Evolutionary conservation across 208 protist genomes (phyloP).

Genomic region (Angomonas deanei): DNA sequence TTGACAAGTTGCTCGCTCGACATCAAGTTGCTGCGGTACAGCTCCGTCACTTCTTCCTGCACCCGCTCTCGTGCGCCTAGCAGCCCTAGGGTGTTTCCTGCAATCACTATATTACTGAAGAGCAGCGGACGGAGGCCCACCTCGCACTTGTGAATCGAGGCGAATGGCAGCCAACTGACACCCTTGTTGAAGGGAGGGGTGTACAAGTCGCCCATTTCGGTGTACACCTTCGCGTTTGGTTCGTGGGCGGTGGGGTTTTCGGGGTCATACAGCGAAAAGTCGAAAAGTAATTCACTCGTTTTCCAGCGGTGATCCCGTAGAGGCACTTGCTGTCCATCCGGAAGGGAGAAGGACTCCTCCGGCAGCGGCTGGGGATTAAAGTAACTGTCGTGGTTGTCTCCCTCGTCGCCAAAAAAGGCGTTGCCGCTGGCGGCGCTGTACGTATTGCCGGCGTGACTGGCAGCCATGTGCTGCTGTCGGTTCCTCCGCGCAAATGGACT

Average conservation of each 20-base stretch:
- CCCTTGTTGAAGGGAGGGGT: constrained; percentile 80
- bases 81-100: constrained; percentile 89
- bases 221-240: constrained; percentile 67
- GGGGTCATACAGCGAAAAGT: constrained; percentile 55
- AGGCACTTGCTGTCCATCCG: constrained; percentile 84
- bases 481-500: constrained; percentile 5
- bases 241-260: constrained; percentile 36
- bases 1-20: constrained; percentile 37
- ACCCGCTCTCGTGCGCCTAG: constrained; percentile 75
- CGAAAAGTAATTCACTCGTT: constrained; percentile 81
- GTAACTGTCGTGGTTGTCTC: neutral
- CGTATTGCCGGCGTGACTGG: neutral
- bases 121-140: constrained; percentile 82
- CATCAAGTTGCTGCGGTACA: constrained; percentile 81
- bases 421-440: constrained; percentile 1
- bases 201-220: constrained; percentile 81
- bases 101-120: constrained; percentile 91
- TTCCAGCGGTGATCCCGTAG: constrained; percentile 55
- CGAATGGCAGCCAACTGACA: constrained; percentile 87
- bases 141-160: constrained; percentile 91
- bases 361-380: neutral
- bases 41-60: constrained; percentile 80
- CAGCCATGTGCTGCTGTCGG: neutral
- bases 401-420: neutral
- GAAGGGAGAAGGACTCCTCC: constrained; percentile 64